These are phyloP conservation scores for Pestalotiopsis sp. DNA, from an alignment of 2,329 filamentous ascomycete species.

Conservation along the genomic window DNA sequence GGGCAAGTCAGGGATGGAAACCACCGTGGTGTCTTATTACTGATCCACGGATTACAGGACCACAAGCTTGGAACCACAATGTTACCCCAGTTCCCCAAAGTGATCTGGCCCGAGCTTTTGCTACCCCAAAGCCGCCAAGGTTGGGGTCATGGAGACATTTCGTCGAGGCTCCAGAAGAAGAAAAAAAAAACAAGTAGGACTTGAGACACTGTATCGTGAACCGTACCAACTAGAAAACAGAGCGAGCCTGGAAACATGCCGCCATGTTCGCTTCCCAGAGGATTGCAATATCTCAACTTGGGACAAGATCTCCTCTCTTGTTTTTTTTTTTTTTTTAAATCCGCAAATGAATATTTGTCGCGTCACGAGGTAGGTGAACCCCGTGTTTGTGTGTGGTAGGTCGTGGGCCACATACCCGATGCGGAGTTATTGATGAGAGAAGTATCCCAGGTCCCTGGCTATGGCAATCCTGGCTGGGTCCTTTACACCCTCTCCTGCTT, in stretches of 20 bases:
- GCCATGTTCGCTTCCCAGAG: too few relatives aligned
- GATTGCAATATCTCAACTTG: too few relatives aligned
- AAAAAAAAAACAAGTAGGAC: not conserved
- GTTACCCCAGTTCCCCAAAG: not conserved
- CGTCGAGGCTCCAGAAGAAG: not conserved
- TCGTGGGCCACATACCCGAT: not conserved
- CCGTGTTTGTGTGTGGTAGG: not conserved
- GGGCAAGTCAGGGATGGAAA: not conserved
- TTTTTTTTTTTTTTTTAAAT: too few relatives aligned
- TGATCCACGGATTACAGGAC: too few relatives aligned
- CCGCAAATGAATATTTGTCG: too few relatives aligned
- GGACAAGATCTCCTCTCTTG: too few relatives aligned
- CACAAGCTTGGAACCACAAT: not conserved
- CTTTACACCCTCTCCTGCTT: not conserved
- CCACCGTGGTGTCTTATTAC: not conserved
- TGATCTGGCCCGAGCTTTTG: not conserved
- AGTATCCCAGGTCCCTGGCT: not conserved
- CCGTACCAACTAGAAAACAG: too few relatives aligned
- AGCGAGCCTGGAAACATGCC: too few relatives aligned
- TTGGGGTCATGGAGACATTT: not conserved
- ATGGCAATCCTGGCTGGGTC: not conserved
- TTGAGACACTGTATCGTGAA: not conserved
- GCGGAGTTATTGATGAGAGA: not conserved
- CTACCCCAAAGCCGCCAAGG: not conserved
- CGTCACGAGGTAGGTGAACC: too few relatives aligned